Percentiles rank a stretch among this genome's conserved stretches.
Conservation (phyloP, 805 yeast species). For the Phaffomyces antillensis region DNA sequence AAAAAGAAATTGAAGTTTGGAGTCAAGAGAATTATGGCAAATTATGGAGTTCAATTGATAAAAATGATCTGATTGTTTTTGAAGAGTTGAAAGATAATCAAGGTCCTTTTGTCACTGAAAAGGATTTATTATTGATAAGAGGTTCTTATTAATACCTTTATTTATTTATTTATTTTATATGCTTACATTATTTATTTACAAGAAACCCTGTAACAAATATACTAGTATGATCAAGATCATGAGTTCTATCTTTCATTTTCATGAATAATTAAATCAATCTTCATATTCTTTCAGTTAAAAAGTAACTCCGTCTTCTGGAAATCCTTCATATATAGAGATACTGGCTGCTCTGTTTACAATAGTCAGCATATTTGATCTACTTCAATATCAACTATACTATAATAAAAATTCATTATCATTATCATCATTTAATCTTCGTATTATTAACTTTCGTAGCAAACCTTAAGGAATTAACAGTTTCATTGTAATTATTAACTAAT, state of each 20-base stretch:
- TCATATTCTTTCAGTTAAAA: too few relatives aligned
- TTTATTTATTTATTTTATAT: conserved; percentile 5
- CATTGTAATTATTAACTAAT: conserved; percentile 50
- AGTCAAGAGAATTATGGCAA: conserved; percentile 27
- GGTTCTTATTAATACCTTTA: conserved; percentile 2
- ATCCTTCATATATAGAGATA: too few relatives aligned
- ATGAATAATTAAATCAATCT: too few relatives aligned
- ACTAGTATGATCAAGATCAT: too few relatives aligned
- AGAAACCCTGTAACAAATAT: too few relatives aligned
- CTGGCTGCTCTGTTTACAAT: too few relatives aligned
- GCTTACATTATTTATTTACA: background rate
- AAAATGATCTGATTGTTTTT: conserved; percentile 1
- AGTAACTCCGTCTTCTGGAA: too few relatives aligned
- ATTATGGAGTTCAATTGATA: conserved; percentile 32
- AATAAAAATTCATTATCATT: too few relatives aligned
- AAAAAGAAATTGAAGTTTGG: conserved; percentile 25
- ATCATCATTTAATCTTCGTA: conserved; percentile 31
- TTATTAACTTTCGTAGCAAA: conserved; percentile 81
- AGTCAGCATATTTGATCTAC: too few relatives aligned
- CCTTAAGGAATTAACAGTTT: conserved; percentile 76
- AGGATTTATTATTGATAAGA: conserved; percentile 12
- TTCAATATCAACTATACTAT: too few relatives aligned
- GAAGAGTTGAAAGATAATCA: conserved; percentile 3
- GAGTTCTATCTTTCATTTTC: too few relatives aligned
- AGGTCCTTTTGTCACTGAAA: conserved; percentile 6